Conservation (phyloP, 2,329 filamentous ascomycete genomes). For the Aspergillus latus region DNA sequence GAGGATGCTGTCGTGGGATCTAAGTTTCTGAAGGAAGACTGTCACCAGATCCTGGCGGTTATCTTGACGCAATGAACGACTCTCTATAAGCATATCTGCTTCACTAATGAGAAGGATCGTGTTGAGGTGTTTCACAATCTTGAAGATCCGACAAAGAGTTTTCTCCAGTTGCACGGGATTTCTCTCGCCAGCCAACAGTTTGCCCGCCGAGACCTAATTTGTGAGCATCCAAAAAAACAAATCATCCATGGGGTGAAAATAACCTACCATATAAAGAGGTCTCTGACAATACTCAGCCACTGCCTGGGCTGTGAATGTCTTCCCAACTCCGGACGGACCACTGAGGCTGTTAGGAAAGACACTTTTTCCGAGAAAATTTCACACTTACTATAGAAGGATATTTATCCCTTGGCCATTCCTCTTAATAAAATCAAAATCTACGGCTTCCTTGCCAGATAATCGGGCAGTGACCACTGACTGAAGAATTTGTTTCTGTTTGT, state of each 20-base stretch:
- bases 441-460: conserved; percentile 20
- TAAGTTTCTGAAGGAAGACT: not conserved
- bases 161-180: not conserved
- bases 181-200: not conserved
- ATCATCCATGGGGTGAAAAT: not conserved
- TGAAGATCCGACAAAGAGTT: not conserved
- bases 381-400: not conserved
- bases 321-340: conserved; percentile 6
- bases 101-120: conserved; percentile 3
- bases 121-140: not conserved
- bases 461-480: conserved; percentile 20
- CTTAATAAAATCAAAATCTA: conserved; percentile 30
- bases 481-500: conserved; percentile 22
- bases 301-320: conserved; percentile 1
- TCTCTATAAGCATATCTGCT: conserved; percentile 1
- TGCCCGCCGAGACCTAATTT: conserved; percentile 2
- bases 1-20: conserved; percentile 1
- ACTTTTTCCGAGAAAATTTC: not conserved
- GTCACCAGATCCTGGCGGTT: no score
- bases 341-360: not conserved
- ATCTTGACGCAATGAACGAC: no score
- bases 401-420: conserved; percentile 32
- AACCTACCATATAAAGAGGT: not conserved
- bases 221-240: not conserved
- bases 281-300: not conserved